Conservation (phyloP, 805 yeast species). For the Kodamaea kaohsiungensis region DNA sequence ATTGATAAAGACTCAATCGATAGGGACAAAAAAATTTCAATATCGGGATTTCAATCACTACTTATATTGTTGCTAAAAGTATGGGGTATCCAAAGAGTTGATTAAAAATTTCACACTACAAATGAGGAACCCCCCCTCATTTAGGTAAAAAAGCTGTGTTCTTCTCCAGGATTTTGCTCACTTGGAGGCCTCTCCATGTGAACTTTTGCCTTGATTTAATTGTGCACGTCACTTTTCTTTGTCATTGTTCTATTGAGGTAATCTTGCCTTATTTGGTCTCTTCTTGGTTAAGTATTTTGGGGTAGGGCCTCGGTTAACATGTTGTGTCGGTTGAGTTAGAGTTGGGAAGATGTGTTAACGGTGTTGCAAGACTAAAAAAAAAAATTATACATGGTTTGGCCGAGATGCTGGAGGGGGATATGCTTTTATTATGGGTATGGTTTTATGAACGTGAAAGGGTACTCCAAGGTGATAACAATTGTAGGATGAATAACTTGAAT, state of each 20-base stretch:
- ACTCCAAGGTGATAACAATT: too few species aligned
- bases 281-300: neutral
- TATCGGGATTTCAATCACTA: conserved; percentile 3
- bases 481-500: too few species aligned
- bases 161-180: neutral
- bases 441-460: too few species aligned
- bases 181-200: conserved; percentile 2
- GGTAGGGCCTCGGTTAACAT: neutral
- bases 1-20: neutral
- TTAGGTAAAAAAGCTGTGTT: neutral
- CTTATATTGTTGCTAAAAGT: conserved; percentile 9
- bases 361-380: neutral
- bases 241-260: neutral
- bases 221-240: neutral
- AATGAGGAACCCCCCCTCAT: conserved; percentile 5
- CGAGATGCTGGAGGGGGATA: too few species aligned
- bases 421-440: too few species aligned
- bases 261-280: neutral
- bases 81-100: conserved; percentile 9
- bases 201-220: neutral
- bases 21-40: neutral
- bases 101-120: conserved; percentile 9
- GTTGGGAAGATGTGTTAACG: neutral
- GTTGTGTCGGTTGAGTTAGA: too few species aligned
- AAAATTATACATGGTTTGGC: too few species aligned